These are phyloP conservation scores for Ceratocystis albifundus DNA, from an alignment of 2,329 filamentous ascomycete genomes.

Conservation along the genomic window DNA sequence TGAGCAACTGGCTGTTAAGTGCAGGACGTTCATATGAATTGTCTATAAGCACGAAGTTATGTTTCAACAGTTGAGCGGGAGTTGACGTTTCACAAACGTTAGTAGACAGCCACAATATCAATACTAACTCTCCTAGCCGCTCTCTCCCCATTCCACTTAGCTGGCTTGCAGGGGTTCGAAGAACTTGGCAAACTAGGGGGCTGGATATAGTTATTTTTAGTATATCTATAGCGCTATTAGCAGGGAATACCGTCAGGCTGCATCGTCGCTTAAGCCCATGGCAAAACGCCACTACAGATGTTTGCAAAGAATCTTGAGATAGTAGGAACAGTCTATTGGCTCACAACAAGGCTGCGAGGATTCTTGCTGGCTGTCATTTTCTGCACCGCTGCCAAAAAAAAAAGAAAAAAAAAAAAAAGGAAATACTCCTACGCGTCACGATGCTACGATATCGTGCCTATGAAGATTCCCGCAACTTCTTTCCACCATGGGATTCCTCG, in stretches of 20 bases:
- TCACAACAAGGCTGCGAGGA: neutral
- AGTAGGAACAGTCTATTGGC: neutral
- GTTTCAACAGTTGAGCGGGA: neutral
- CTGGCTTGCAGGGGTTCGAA: neutral
- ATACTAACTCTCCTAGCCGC: neutral
- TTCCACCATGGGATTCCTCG: too few species aligned
- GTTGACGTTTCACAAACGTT: neutral
- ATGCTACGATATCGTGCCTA: slow-evolving; percentile 1
- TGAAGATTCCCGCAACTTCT: neutral
- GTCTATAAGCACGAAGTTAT: neutral
- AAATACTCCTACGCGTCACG: neutral
- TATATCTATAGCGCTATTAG: neutral
- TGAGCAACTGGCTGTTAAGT: neutral
- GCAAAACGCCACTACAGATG: neutral
- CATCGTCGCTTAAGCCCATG: neutral
- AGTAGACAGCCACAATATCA: neutral
- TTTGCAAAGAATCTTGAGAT: neutral
- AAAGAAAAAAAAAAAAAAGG: too few species aligned
- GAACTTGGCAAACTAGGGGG: slow-evolving; percentile 1
- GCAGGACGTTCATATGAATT: neutral
- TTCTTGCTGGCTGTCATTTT: slow-evolving; percentile 1
- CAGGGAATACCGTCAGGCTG: neutral
- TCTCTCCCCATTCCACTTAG: neutral
- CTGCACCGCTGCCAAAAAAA: neutral
- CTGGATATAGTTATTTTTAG: neutral